These are phyloP conservation scores for Podila epigama DNA, from an alignment of 192 early-diverging fungal genomes.

Conservation along the genomic window DNA sequence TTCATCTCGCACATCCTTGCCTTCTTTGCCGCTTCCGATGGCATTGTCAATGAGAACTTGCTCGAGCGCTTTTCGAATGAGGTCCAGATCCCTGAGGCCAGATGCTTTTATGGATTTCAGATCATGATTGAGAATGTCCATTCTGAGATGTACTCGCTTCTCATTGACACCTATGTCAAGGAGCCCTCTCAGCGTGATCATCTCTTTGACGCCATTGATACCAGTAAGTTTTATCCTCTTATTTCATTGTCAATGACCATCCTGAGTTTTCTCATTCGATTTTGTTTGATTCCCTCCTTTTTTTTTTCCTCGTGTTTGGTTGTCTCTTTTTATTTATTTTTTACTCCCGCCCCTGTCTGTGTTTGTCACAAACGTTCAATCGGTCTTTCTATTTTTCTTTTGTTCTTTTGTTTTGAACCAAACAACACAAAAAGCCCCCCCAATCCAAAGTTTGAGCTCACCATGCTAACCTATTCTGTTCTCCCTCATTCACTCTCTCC, in stretches of 20 bases:
- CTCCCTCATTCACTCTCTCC: neutral
- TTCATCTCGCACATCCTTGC: conserved; percentile 94
- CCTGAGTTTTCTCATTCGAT: neutral
- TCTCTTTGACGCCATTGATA: conserved; percentile 94
- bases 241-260: neutral
- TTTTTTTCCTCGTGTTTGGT: neutral
- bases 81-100: conserved; percentile 93
- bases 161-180: conserved; percentile 96
- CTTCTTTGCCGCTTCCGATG: conserved; percentile 96
- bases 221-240: conserved; percentile 56
- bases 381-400: conserved; percentile 1
- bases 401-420: neutral
- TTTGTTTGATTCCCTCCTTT: neutral
- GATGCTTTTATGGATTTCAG: conserved; percentile 97
- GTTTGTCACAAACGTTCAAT: neutral
- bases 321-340: conserved; percentile 1
- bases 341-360: neutral
- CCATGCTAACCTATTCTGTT: conserved; percentile 2
- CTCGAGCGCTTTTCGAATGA: conserved; percentile 90
- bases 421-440: neutral
- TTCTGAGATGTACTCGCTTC: conserved; percentile 92
- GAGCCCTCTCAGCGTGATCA: conserved; percentile 82
- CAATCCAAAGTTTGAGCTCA: neutral
- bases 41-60: conserved; percentile 96
- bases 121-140: conserved; percentile 99